A percentile compares a stretch with the other conserved stretches of the same genome.
phyloP scores from a whole-genome alignment of 371 early-diverging fungal genomes.

The Lichtheimia ornata region DNA sequence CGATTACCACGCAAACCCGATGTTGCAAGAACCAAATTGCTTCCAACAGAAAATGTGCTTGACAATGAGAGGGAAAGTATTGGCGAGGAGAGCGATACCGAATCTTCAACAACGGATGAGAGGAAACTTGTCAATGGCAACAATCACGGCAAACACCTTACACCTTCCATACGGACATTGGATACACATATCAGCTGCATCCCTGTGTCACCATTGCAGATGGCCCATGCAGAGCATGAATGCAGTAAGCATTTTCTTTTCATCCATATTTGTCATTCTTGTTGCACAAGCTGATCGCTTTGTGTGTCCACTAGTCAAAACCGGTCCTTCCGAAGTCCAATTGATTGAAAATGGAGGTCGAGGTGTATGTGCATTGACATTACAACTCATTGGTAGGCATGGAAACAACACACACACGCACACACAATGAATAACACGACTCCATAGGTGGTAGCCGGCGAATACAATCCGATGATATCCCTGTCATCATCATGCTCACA shows the following conservation, averaged over 20 bases:
- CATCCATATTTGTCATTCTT: slow-evolving; percentile 1
- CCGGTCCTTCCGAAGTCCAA: slow-evolving; percentile 66
- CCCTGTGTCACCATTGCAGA: slow-evolving; percentile 59
- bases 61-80: slow-evolving; percentile 31
- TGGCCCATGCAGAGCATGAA: slow-evolving; percentile 70
- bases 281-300: background rate
- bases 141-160: background rate
- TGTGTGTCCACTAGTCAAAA: slow-evolving; percentile 36
- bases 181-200: slow-evolving; percentile 47
- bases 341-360: slow-evolving; percentile 83
- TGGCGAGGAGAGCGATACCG: slow-evolving; percentile 44
- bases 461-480: slow-evolving; percentile 65
- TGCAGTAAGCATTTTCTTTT: slow-evolving; percentile 32
- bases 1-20: slow-evolving; percentile 38
- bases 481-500: slow-evolving; percentile 66
- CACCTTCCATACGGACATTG: slow-evolving; percentile 15
- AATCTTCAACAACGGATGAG: slow-evolving; percentile 29
- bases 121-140: background rate
- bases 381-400: slow-evolving; percentile 59
- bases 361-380: slow-evolving; percentile 66
- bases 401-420: background rate
- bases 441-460: slow-evolving; percentile 57
- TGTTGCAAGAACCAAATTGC: slow-evolving; percentile 30
- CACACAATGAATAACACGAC: too few relatives aligned
- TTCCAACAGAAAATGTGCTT: slow-evolving; percentile 62